Evolutionary conservation across 805 yeast genomes (phyloP).

Genomic region (Candida manassasensis): DNA sequence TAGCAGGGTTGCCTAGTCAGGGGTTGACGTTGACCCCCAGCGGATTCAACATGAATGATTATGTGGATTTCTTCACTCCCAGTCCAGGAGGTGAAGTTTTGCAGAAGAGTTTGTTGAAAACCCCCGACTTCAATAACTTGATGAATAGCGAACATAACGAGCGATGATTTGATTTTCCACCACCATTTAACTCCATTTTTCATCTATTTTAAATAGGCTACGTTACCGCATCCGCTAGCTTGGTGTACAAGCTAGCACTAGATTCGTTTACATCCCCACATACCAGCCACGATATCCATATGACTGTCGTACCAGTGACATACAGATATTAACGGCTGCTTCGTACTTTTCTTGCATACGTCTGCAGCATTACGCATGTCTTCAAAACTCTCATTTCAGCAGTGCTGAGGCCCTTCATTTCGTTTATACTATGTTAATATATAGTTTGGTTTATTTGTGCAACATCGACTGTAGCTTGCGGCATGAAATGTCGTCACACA

Average conservation of each 20-base stretch:
- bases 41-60: conserved; percentile 78
- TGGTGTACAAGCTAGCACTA: too few relatives aligned
- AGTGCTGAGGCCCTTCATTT: conserved; percentile 1
- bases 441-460: conserved; percentile 1
- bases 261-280: too few relatives aligned
- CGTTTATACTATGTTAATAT: conserved; percentile 1
- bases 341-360: not conserved
- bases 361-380: not conserved
- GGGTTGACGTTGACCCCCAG: conserved; percentile 51
- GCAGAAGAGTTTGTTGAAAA: conserved; percentile 27
- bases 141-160: conserved; percentile 10
- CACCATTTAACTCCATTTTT: too few relatives aligned
- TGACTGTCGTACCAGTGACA: too few relatives aligned
- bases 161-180: too few relatives aligned
- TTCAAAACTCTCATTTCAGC: conserved; percentile 1
- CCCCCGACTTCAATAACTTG: conserved; percentile 38
- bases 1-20: conserved; percentile 32
- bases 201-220: too few relatives aligned
- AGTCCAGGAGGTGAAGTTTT: conserved; percentile 42
- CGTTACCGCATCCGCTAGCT: too few relatives aligned
- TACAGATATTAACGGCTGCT: too few relatives aligned
- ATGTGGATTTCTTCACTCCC: conserved; percentile 74
- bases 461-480: too few relatives aligned
- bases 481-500: too few relatives aligned
- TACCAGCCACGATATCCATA: too few relatives aligned